Evolutionary conservation across 352 stramenopile species (phyloP), one percentile per base, ranked within the genome.

Genomic region (Bremia lactucae): DNA sequence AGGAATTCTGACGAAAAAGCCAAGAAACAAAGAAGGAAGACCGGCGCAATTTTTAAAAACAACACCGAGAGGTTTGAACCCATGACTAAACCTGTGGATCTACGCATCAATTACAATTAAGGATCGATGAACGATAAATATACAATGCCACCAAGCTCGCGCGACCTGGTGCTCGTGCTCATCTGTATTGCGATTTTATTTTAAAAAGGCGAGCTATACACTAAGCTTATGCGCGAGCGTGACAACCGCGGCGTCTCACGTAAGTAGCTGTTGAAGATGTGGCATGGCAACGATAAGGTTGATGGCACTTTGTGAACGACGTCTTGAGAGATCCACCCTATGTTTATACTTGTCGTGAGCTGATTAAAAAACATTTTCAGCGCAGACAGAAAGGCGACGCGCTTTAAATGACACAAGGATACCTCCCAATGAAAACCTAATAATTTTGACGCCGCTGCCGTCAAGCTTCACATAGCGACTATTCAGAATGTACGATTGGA

Each of bases 381-480:
- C 9, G 68, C 97, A 37, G 58, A 79, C 23, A 82, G 80, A 33
- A 81, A 94, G 42, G 85, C 87, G n/a, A 96, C 84, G 40, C 76
- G 91, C 31, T 97, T 97, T 52, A 97, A 97, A 65, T 97, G 88
- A 88, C 97, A 97, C 70, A 76, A 85, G 41, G 87, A 96, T 68
- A 85, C 71, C 37, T 83, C 66, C 3, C 81, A 96, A 68, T 97
- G 90, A 87, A 96, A 96, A 54, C 84, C 84, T 20, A 95, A 95
- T 62, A 85, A 96, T 65, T 93, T 95, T 51, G 87, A 96, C 54
- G 85, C 76, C 4, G 85, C 87, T 2, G 91, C 88, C n/a, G 94
- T 96, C 42, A 97, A 97, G 69, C 83, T 82, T 0, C 63, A 91
- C 50, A 78, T 95, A 47, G 91, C 88, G 1, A 76, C 65, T 15